Percentiles rank a stretch among this genome's conserved stretches.
phyloP scores from a whole-genome alignment of 2,329 filamentous ascomycete genomes.

The Dactylonectria macrodidyma region DNA sequence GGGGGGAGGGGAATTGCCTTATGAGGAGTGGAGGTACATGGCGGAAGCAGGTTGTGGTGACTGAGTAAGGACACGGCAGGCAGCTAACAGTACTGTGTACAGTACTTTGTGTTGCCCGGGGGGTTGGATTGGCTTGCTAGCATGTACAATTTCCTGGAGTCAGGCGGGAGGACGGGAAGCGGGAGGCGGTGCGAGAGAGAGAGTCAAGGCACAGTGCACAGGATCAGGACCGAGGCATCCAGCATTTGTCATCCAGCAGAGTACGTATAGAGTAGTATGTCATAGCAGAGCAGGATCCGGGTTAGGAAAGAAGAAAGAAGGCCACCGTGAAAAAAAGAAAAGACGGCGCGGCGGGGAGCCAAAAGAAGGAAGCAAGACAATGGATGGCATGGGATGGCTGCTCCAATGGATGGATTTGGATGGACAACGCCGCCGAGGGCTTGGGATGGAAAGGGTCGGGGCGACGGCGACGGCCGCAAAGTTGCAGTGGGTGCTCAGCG shows the following conservation, averaged over 20 bases:
- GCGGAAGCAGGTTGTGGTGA: background rate
- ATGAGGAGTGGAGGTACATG: constrained; percentile 14
- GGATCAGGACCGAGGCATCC: background rate
- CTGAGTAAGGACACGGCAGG: constrained; percentile 3
- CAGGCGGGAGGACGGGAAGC: background rate
- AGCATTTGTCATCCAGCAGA: background rate
- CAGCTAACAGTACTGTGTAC: constrained; percentile 9
- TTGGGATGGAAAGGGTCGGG: constrained; percentile 5
- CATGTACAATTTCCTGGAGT: constrained; percentile 11
- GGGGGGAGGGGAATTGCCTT: constrained; percentile 28
- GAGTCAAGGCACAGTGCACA: background rate
- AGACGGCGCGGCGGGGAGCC: constrained; percentile 10
- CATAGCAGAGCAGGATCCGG: background rate
- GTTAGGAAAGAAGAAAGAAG: constrained; percentile 7
- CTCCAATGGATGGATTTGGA: constrained; percentile 10
- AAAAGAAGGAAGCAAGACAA: constrained; percentile 21
- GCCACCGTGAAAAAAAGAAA: constrained; percentile 13
- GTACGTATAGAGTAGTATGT: too few species aligned
- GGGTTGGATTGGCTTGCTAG: constrained; percentile 6
- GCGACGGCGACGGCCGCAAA: constrained; percentile 13
- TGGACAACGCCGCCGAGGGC: constrained; percentile 4
- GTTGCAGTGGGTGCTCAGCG: constrained; percentile 4
- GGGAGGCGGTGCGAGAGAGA: background rate
- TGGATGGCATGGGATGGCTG: constrained; percentile 19
- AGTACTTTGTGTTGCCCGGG: background rate